phyloP scores from a whole-genome alignment of 2,329 filamentous ascomycete species.

The Arthrobotrys pseudoclavata region DNA sequence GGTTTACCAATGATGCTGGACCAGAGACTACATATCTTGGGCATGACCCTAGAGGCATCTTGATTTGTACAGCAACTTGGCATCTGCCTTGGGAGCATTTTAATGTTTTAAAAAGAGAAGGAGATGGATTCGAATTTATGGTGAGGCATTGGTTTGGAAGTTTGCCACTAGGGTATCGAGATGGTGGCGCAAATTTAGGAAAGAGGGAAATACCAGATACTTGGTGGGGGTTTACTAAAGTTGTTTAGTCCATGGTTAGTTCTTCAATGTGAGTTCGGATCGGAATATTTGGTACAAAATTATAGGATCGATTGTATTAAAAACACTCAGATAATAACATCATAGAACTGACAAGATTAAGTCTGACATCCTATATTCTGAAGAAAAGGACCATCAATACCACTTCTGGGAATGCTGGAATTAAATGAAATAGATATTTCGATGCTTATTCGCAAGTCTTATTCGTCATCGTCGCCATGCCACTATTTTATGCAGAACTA shows the following conservation, averaged over 20 bases:
- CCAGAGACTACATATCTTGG: slow-evolving; percentile 24
- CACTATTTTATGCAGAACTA: not conserved
- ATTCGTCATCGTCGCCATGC: not conserved
- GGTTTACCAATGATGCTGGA: slow-evolving; percentile 49
- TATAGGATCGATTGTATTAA: too few relatives aligned
- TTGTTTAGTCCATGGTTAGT: not conserved
- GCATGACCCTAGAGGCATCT: not conserved
- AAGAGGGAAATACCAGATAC: slow-evolving; percentile 11
- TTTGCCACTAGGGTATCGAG: slow-evolving; percentile 20
- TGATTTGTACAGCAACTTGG: slow-evolving; percentile 24
- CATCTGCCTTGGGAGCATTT: slow-evolving; percentile 44
- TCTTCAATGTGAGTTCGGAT: too few relatives aligned
- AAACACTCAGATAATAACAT: too few relatives aligned
- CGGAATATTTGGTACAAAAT: too few relatives aligned
- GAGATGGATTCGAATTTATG: slow-evolving; percentile 39
- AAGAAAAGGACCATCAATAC: too few relatives aligned
- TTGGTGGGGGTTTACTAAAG: slow-evolving; percentile 25
- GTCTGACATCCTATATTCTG: too few relatives aligned
- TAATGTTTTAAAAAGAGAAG: slow-evolving; percentile 34
- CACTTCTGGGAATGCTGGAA: too few relatives aligned
- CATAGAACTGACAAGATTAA: too few relatives aligned
- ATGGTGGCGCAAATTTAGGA: slow-evolving; percentile 8
- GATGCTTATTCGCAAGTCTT: too few relatives aligned
- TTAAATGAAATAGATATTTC: too few relatives aligned
- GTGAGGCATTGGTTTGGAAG: slow-evolving; percentile 36